These are phyloP conservation scores for Phytopythium boreale DNA, from an alignment of 352 stramenopile genomes.

Conservation along the genomic window DNA sequence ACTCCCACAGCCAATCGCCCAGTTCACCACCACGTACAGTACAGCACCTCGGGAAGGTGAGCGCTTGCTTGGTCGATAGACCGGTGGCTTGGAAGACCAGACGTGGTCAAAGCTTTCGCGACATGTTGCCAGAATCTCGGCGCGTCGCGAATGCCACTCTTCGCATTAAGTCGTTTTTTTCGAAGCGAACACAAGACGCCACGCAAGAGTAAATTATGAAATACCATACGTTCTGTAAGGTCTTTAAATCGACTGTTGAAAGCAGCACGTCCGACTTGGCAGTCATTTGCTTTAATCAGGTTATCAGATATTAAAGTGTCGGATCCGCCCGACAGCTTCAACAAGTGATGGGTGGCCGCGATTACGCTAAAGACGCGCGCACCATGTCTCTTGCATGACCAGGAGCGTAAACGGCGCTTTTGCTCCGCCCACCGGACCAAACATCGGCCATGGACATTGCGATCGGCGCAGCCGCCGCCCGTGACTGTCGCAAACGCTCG, in stretches of 20 bases:
- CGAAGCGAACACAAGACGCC: not conserved
- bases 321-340: constrained; percentile 4
- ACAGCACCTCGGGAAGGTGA: no score
- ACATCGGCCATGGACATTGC: not conserved
- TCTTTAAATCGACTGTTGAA: not conserved
- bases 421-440: constrained; percentile 1
- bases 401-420: not conserved
- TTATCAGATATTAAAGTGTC: not conserved
- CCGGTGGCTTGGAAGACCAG: not conserved
- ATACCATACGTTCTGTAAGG: not conserved
- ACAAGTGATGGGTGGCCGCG: not conserved
- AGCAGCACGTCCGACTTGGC: not conserved
- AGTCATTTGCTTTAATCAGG: not conserved
- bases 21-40: no score
- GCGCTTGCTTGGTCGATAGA: no score
- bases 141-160: not conserved
- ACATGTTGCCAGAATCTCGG: not conserved
- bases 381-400: not conserved
- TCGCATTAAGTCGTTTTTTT: constrained; percentile 3
- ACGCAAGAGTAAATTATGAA: not conserved
- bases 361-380: constrained; percentile 1
- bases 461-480: not conserved
- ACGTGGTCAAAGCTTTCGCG: not conserved
- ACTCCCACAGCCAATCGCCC: no score
- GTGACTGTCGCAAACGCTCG: not conserved